Evolutionary conservation across 208 protist species (phyloP).

Genomic region (Crithidia thermophila): DNA sequence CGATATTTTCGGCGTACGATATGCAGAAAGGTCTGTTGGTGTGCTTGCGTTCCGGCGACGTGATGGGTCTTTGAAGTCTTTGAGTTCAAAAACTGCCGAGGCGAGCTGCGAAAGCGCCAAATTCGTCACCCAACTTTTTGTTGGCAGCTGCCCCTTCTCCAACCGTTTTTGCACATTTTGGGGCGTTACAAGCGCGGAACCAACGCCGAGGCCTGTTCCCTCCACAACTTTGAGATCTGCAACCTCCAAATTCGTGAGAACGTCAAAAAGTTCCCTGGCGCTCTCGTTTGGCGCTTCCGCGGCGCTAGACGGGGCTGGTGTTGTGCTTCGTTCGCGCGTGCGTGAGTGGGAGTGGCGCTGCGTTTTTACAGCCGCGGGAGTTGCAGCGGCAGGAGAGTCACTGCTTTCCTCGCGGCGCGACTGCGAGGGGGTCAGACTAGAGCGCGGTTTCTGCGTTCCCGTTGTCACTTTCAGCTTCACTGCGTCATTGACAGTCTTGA

Average conservation of each 20-base stretch:
- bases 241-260: too few relatives aligned
- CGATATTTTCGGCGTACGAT: too few relatives aligned
- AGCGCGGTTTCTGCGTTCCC: too few relatives aligned
- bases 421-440: too few relatives aligned
- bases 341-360: neutral
- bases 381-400: too few relatives aligned
- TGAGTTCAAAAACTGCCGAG: conserved; percentile 7
- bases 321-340: neutral
- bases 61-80: neutral
- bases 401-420: too few relatives aligned
- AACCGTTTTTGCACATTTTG: conserved; percentile 1
- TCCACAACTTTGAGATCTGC: conserved; percentile 22
- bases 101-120: conserved; percentile 1
- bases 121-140: conserved; percentile 30
- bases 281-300: neutral
- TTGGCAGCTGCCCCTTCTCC: conserved; percentile 7
- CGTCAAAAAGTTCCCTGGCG: conserved; percentile 3
- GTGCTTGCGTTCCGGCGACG: too few relatives aligned
- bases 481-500: too few relatives aligned
- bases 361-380: neutral
- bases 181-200: conserved; percentile 5
- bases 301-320: too few relatives aligned
- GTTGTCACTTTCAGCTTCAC: too few relatives aligned
- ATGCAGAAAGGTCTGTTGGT: neutral
- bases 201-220: conserved; percentile 16